Conservation (phyloP, 148 eudicot genomes). For the Silene conica region DNA sequence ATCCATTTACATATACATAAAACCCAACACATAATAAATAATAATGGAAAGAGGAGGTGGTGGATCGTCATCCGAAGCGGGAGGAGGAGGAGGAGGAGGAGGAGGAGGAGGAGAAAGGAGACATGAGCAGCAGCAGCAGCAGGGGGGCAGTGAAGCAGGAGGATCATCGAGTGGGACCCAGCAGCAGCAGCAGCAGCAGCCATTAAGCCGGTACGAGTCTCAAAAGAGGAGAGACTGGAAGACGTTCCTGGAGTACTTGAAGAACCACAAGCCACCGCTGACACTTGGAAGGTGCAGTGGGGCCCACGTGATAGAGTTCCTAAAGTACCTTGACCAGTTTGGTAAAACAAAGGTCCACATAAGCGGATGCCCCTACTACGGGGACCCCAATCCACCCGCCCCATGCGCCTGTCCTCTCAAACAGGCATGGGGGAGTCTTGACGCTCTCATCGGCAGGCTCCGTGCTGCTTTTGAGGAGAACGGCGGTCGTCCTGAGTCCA, state of each 20-base stretch:
- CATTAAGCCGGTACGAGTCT: conserved; percentile 56
- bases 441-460: conserved; percentile 63
- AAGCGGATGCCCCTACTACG: conserved; percentile 52
- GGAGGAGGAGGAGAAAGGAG: conserved; percentile 16
- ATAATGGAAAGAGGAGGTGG: conserved; percentile 9
- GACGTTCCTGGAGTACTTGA: conserved; percentile 60
- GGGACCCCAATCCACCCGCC: conserved; percentile 59
- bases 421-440: conserved; percentile 75
- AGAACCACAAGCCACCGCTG: conserved; percentile 68
- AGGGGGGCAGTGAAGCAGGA: not conserved
- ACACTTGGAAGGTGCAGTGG: conserved; percentile 59
- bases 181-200: conserved; percentile 12
- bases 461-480: conserved; percentile 68
- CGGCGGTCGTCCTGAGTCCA: conserved; percentile 49
- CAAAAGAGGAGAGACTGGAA: conserved; percentile 76
- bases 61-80: conserved; percentile 19
- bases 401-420: conserved; percentile 61
- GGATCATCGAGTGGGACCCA: not conserved
- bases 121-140: conserved; percentile 8
- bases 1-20: not conserved
- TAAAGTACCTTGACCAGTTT: conserved; percentile 67
- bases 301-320: conserved; percentile 69
- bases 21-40: not conserved
- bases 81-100: too few relatives aligned
- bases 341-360: conserved; percentile 72